A percentile compares a stretch with the other conserved stretches of the same genome.
Conservation (phyloP, 768 basidiomycete genomes). For the Roridomyces roridus region DNA sequence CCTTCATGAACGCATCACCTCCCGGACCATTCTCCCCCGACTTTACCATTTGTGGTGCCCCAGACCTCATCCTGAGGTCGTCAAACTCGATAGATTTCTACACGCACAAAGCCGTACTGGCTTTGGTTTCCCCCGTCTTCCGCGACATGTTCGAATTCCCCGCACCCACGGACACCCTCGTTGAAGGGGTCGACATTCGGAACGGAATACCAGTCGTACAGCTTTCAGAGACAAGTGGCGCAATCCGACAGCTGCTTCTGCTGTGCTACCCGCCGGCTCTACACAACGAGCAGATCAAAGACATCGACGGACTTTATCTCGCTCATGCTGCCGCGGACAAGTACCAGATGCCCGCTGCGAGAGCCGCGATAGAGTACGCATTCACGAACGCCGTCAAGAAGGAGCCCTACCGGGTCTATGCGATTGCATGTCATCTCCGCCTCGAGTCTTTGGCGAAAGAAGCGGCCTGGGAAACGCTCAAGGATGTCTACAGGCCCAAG, state of each 20-base stretch:
- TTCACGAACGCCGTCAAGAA: slow-evolving; percentile 12
- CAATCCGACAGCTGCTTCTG: slow-evolving; percentile 39
- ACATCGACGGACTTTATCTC: slow-evolving; percentile 36
- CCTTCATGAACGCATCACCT: no score
- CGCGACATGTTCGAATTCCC: slow-evolving; percentile 33
- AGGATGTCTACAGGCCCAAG: background rate
- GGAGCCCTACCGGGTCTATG: slow-evolving; percentile 27
- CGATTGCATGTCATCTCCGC: slow-evolving; percentile 28
- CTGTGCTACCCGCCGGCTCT: slow-evolving; percentile 40
- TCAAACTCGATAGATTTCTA: slow-evolving; percentile 43
- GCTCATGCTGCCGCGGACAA: slow-evolving; percentile 41
- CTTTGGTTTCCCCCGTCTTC: slow-evolving; percentile 46
- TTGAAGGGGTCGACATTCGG: slow-evolving; percentile 30
- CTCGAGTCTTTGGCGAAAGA: slow-evolving; percentile 16
- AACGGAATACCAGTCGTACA: slow-evolving; percentile 38
- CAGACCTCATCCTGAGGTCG: slow-evolving; percentile 48
- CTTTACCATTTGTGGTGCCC: no score
- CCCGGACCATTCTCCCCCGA: no score
- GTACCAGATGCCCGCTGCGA: slow-evolving; percentile 42
- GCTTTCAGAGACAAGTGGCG: slow-evolving; percentile 37
- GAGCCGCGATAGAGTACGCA: no score
- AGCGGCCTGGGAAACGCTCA: slow-evolving; percentile 16
- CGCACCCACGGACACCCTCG: no score
- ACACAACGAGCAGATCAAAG: slow-evolving; percentile 10
- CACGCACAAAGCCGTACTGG: slow-evolving; percentile 48